Base-by-base conservation (phyloP, 208 protist species). In the Leptomonas pyrrhocoris region DNA sequence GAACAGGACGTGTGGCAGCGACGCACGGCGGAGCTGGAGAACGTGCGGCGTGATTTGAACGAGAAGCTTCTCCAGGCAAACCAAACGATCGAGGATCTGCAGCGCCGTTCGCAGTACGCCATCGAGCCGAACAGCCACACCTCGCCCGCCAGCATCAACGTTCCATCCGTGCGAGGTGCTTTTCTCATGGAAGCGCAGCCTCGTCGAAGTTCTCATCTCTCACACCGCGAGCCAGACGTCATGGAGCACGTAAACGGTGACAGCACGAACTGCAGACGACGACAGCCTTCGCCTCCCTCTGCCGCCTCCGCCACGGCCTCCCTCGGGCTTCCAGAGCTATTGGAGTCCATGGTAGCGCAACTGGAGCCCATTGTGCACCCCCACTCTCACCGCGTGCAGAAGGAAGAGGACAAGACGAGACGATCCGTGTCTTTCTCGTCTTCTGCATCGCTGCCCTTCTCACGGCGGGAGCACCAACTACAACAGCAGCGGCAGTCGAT, bases 1-100 rank as follows among this genome's bases (percentile, higher is more conserved):
- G 38, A 31, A 2, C 43, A 21, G 1, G 72, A 68, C 27, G 42
- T 19, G n/a, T 25, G 38, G 54, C 55, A 43, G 42, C 54, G 56
- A 25, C 73, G 43, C 43, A 31, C 46, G 2, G 73, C 62, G 18
- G 61, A 72, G 43, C 65, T 62, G 11, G 73, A 66, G 49, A 36
- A 36, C 51, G 50, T 57, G 42, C 61, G 57, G 3, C 18, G 28
- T 16, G 58, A 63, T 25, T 28, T 70, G 62, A 40, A 46, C 18
- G 46, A 61, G 11, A 54, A 49, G 46, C 61, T 70, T 7, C 16
- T 23, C 2, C 5, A 27, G 31, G 53, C 71, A 7, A 66, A 70
- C 43, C 0, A 40, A 12, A 38, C 31, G 11, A 58, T 65, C 5
- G 25, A 50, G n/a, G n/a, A 58, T 18, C 19, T 64, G 51, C 70